A percentile compares a stretch with the other conserved stretches of the same genome.
These are phyloP conservation scores for Circinella umbellata DNA, from an alignment of 371 early-diverging fungal species.

Conservation along the genomic window DNA sequence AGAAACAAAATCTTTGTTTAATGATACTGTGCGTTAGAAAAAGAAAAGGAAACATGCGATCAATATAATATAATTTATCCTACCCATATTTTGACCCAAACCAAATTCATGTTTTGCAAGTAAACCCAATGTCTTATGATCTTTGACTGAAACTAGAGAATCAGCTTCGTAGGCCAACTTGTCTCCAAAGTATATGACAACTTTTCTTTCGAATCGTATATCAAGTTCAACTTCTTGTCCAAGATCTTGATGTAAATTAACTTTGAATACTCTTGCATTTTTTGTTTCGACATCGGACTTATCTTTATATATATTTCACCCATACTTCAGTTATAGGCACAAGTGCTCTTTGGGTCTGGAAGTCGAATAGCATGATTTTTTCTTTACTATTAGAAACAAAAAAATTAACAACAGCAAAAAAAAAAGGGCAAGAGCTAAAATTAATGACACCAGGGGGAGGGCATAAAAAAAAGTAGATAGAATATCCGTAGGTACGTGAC, in stretches of 20 bases:
- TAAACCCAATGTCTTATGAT: conserved; percentile 33
- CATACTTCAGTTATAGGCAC: no score
- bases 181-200: conserved; percentile 42
- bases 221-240: not conserved
- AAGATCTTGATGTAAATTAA: not conserved
- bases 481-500: no score
- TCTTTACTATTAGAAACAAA: no score
- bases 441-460: no score
- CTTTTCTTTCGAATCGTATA: conserved; percentile 42
- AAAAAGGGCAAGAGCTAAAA: no score
- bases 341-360: conserved; percentile 29
- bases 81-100: conserved; percentile 57
- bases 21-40: not conserved
- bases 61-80: not conserved
- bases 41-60: not conserved
- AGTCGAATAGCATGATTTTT: conserved; percentile 12
- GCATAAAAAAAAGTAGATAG: no score
- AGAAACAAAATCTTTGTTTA: not conserved
- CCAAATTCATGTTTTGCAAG: conserved; percentile 52
- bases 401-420: no score
- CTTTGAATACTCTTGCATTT: not conserved
- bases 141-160: conserved; percentile 43
- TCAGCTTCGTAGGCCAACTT: conserved; percentile 48
- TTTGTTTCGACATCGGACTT: not conserved
- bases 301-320: no score